Conservation (phyloP, 2,329 filamentous ascomycete species). For the Aspergillus sp. region DNA sequence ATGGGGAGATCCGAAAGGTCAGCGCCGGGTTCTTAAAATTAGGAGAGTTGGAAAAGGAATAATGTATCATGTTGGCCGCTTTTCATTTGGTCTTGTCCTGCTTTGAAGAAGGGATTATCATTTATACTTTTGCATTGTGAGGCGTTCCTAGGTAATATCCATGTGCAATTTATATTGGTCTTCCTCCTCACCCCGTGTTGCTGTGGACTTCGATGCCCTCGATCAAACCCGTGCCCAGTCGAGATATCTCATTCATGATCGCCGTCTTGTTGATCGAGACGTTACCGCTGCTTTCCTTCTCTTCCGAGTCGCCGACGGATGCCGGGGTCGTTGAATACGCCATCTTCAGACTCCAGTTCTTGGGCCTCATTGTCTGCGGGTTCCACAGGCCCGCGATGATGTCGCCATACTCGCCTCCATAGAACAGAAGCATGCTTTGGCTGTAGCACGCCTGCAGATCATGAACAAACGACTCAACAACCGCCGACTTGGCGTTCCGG, state of each 20-base stretch:
- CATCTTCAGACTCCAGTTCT: slow-evolving; percentile 28
- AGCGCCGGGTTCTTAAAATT: slow-evolving; percentile 19
- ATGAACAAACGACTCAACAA: slow-evolving; percentile 52
- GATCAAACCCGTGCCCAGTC: slow-evolving; percentile 54
- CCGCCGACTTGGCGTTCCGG: slow-evolving; percentile 57
- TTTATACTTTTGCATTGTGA: slow-evolving; percentile 2
- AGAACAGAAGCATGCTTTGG: slow-evolving; percentile 69
- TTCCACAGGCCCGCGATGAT: slow-evolving; percentile 59
- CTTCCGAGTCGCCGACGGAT: slow-evolving; percentile 5
- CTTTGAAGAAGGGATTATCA: slow-evolving; percentile 3
- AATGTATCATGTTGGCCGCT: slow-evolving; percentile 11
- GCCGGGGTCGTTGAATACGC: slow-evolving; percentile 27
- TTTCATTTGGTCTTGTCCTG: slow-evolving; percentile 7
- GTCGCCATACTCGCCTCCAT: slow-evolving; percentile 50
- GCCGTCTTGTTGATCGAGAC: slow-evolving; percentile 31
- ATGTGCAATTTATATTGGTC: slow-evolving; percentile 1
- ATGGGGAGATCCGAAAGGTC: slow-evolving; percentile 38
- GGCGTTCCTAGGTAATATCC: slow-evolving; percentile 1
- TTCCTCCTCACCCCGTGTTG: no score
- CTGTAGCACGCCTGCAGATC: slow-evolving; percentile 61
- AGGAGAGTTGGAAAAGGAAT: slow-evolving; percentile 4
- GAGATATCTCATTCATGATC: slow-evolving; percentile 36
- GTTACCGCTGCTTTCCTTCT: slow-evolving; percentile 7
- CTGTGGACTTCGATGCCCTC: slow-evolving; percentile 51
- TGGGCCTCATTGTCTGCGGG: slow-evolving; percentile 34